Percentiles rank a stretch among this genome's conserved stretches.
Evolutionary conservation across 2,329 filamentous ascomycete genomes (phyloP).

Genomic region (Xylaria digitata): DNA sequence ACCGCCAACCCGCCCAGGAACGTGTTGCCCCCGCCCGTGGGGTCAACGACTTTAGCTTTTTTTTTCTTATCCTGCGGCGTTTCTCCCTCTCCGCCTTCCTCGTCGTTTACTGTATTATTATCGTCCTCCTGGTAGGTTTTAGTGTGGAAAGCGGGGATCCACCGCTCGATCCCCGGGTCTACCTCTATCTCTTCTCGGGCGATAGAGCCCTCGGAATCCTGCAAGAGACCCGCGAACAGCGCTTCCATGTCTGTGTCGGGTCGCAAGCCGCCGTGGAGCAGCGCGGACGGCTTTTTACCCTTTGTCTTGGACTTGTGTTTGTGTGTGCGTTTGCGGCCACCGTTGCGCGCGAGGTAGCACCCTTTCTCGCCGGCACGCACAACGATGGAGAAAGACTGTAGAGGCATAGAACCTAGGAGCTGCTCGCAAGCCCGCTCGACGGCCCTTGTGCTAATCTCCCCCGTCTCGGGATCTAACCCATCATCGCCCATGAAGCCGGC

Average conservation of each 20-base stretch:
- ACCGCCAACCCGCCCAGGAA: slow-evolving; percentile 76
- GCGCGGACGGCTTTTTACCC: slow-evolving; percentile 57
- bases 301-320: slow-evolving; percentile 35
- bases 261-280: slow-evolving; percentile 62
- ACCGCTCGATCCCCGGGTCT: slow-evolving; percentile 73
- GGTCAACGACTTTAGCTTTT: slow-evolving; percentile 76
- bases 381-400: slow-evolving; percentile 73
- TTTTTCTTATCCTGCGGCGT: slow-evolving; percentile 1
- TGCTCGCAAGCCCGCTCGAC: slow-evolving; percentile 72
- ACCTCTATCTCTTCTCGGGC: slow-evolving; percentile 69
- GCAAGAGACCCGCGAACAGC: slow-evolving; percentile 68
- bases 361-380: slow-evolving; percentile 78
- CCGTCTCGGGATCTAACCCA: slow-evolving; percentile 65
- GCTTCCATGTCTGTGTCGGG: slow-evolving; percentile 72
- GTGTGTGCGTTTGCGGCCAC: slow-evolving; percentile 60
- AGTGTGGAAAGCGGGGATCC: slow-evolving; percentile 81
- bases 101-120: not conserved
- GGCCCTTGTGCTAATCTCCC: slow-evolving; percentile 62
- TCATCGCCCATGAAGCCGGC: slow-evolving; percentile 80
- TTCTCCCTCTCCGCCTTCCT: slow-evolving; percentile 1
- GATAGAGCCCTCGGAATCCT: slow-evolving; percentile 64
- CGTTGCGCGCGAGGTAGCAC: slow-evolving; percentile 72
- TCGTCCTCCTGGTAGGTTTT: slow-evolving; percentile 44
- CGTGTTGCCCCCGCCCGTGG: slow-evolving; percentile 92
- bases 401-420: slow-evolving; percentile 71